Conservation (phyloP, 257 asterid species). For the Solanum dulcamara region DNA sequence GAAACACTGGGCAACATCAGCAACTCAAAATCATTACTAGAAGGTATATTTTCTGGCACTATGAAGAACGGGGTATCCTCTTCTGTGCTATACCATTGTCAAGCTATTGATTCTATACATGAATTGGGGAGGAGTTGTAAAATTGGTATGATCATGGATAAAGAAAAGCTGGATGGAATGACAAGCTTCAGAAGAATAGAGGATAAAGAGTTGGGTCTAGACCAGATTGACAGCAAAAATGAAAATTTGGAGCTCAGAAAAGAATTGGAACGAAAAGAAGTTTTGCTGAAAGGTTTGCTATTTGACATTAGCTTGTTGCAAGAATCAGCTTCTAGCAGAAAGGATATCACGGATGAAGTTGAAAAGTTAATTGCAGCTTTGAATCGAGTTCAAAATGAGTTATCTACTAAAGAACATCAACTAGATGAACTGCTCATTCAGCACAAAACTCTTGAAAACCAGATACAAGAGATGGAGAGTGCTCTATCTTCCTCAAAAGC, state of each 20-base stretch:
- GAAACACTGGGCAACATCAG: constrained; percentile 26
- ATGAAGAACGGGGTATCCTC: constrained; percentile 32
- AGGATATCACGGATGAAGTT: constrained; percentile 58
- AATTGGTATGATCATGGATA: neutral
- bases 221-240: constrained; percentile 15
- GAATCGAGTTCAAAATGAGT: constrained; percentile 46
- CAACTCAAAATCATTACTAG: constrained; percentile 38
- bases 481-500: constrained; percentile 35
- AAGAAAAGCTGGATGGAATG: neutral
- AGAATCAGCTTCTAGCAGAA: constrained; percentile 68
- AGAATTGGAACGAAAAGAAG: constrained; percentile 55
- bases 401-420: constrained; percentile 37
- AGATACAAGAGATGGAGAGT: constrained; percentile 43
- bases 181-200: constrained; percentile 6
- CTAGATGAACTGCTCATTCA: constrained; percentile 40
- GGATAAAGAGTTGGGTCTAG: constrained; percentile 13
- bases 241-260: constrained; percentile 39
- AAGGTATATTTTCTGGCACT: constrained; percentile 31
- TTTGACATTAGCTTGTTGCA: constrained; percentile 84
- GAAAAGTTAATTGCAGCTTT: constrained; percentile 39
- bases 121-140: constrained; percentile 8
- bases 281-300: constrained; percentile 63
- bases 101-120: constrained; percentile 21
- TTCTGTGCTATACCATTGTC: constrained; percentile 35
- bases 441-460: constrained; percentile 39